A percentile compares a stretch with the other conserved stretches of the same genome.
Evolutionary conservation across 805 yeast genomes (phyloP).

Genomic region (Lachancea thermotolerans): DNA sequence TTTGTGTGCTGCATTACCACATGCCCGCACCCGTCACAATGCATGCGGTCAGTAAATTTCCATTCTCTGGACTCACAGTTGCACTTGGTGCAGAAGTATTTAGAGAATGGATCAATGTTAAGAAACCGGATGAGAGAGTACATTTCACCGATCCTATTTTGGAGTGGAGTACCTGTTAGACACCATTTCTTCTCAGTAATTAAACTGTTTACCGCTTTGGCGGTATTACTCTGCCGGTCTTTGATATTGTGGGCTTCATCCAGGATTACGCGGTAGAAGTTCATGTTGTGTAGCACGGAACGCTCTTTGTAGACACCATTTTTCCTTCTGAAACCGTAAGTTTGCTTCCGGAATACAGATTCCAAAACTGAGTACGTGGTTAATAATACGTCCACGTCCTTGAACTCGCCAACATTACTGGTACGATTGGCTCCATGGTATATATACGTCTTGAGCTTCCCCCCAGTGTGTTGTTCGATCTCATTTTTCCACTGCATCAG

Average conservation of each 20-base stretch:
- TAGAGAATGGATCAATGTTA: conserved; percentile 77
- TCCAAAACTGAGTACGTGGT: conserved; percentile 93
- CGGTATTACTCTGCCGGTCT: conserved; percentile 88
- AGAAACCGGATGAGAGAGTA: conserved; percentile 85
- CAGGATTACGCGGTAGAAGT: conserved; percentile 77
- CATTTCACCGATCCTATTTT: conserved; percentile 93
- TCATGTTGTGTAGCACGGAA: conserved; percentile 64
- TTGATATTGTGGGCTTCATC: conserved; percentile 98
- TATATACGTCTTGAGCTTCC: conserved; percentile 56
- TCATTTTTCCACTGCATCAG: conserved; percentile 96
- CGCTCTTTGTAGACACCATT: conserved; percentile 64
- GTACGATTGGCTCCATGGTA: conserved; percentile 86
- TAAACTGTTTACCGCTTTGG: conserved; percentile 79
- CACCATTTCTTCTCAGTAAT: conserved; percentile 80
- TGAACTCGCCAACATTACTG: conserved; percentile 47
- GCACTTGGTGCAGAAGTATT: conserved; percentile 90
- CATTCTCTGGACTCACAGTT: conserved; percentile 77
- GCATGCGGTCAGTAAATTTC: conserved; percentile 76
- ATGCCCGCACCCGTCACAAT: conserved; percentile 84
- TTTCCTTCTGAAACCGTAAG: conserved; percentile 74
- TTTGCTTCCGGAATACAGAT: conserved; percentile 75
- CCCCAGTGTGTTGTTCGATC: conserved; percentile 77
- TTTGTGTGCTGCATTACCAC: conserved; percentile 92
- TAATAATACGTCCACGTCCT: conserved; percentile 60
- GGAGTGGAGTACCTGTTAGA: conserved; percentile 92